phyloP scores from a whole-genome alignment of 1,139 yeast species.

The Geotrichum siamense region DNA sequence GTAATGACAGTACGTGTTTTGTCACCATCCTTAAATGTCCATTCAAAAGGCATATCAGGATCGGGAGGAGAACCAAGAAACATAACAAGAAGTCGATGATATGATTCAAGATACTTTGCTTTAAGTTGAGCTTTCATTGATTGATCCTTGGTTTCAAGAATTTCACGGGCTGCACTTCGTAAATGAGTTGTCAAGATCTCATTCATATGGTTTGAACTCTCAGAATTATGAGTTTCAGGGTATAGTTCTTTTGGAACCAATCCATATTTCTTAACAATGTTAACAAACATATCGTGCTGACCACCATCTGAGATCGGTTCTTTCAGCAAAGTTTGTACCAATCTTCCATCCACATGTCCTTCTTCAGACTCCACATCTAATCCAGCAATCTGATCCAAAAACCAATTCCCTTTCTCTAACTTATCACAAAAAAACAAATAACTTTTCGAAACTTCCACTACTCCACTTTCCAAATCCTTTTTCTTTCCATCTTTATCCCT shows the following conservation, averaged over 20 bases:
- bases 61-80: slow-evolving; percentile 73
- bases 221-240: slow-evolving; percentile 67
- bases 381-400: slow-evolving; percentile 58
- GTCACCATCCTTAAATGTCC: slow-evolving; percentile 72
- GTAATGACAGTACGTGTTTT: slow-evolving; percentile 47
- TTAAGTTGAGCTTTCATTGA: slow-evolving; percentile 34
- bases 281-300: slow-evolving; percentile 76
- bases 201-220: slow-evolving; percentile 51
- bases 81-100: slow-evolving; percentile 55
- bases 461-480: slow-evolving; percentile 55
- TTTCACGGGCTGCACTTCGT: slow-evolving; percentile 64
- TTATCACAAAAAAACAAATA: slow-evolving; percentile 69
- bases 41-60: slow-evolving; percentile 55
- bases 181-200: slow-evolving; percentile 56
- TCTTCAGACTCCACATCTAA: slow-evolving; percentile 42
- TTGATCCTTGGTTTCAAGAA: slow-evolving; percentile 43
- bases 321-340: slow-evolving; percentile 53
- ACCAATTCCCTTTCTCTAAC: slow-evolving; percentile 67
- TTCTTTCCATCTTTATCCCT: slow-evolving; percentile 24
- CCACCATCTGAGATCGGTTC: slow-evolving; percentile 78
- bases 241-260: slow-evolving; percentile 63
- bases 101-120: slow-evolving; percentile 44
- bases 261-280: slow-evolving; percentile 70
- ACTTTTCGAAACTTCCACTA: slow-evolving; percentile 69
- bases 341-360: slow-evolving; percentile 52